Percentiles rank a stretch among this genome's conserved stretches.
Evolutionary conservation across 1,284 basidiomycete species (phyloP).

Genomic region (Thecaphora frezii): DNA sequence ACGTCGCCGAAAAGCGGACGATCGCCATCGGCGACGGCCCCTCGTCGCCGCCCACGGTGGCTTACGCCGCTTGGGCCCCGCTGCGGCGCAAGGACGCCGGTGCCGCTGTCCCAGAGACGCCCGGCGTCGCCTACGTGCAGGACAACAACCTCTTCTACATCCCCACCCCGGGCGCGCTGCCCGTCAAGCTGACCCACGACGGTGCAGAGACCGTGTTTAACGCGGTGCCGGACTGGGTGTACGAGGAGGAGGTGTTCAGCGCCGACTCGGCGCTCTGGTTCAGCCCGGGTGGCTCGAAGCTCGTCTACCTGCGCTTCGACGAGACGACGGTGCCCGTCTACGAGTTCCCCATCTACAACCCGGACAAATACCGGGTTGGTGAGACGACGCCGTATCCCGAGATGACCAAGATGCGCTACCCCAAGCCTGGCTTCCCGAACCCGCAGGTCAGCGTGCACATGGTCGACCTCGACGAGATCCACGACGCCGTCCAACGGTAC

Average conservation of each 20-base stretch:
- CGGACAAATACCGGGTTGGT: constrained; percentile 25
- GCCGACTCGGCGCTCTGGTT: constrained; percentile 82
- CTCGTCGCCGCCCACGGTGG: constrained; percentile 16
- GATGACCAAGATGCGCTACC: constrained; percentile 58
- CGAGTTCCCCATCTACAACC: constrained; percentile 84
- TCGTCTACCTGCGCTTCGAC: constrained; percentile 84
- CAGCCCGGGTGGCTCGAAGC: constrained; percentile 76
- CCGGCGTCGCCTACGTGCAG: constrained; percentile 37
- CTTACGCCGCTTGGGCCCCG: constrained; percentile 32
- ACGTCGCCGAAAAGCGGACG: constrained; percentile 68
- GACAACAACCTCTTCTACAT: constrained; percentile 44
- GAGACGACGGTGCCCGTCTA: constrained; percentile 85
- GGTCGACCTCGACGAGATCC: constrained; percentile 40
- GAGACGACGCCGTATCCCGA: constrained; percentile 41
- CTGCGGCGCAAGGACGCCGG: constrained; percentile 1
- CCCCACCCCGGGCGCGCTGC: constrained; percentile 32
- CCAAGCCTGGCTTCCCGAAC: constrained; percentile 81
- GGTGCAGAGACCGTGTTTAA: constrained; percentile 85
- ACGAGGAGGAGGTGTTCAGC: constrained; percentile 66
- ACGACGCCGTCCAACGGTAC: neutral
- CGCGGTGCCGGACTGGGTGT: constrained; percentile 82
- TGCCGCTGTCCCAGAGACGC: constrained; percentile 6
- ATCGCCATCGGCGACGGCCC: constrained; percentile 61
- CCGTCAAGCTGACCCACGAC: constrained; percentile 77
- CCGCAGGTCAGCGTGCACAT: constrained; percentile 82